These are phyloP conservation scores for Hepatocystis sp. DNA, from an alignment of 169 alveolate species.

Conservation along the genomic window DNA sequence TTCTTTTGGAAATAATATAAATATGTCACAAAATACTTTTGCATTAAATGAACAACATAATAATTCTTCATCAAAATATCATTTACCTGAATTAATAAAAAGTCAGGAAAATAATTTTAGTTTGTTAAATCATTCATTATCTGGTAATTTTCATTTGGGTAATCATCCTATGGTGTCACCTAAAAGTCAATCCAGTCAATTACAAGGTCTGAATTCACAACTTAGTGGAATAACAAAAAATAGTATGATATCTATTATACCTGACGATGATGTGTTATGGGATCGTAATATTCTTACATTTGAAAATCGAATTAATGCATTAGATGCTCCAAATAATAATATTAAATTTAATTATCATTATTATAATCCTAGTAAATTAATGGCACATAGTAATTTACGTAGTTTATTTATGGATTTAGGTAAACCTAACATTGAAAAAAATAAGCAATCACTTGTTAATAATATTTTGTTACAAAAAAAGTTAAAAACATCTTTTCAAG, in stretches of 20 bases:
- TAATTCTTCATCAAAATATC: background rate
- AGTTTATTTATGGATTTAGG: slow-evolving; percentile 39
- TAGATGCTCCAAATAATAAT: slow-evolving; percentile 56
- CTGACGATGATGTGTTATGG: slow-evolving; percentile 74
- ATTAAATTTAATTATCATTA: slow-evolving; percentile 55
- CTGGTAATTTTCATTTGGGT: slow-evolving; percentile 10
- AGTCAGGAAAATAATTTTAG: slow-evolving; percentile 58
- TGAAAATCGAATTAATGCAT: slow-evolving; percentile 61
- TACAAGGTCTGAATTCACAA: too few species aligned
- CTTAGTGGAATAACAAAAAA: too few species aligned
- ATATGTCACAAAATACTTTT: slow-evolving; percentile 32
- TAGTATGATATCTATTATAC: slow-evolving; percentile 38
- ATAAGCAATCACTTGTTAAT: slow-evolving; percentile 16
- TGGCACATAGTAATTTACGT: slow-evolving; percentile 38
- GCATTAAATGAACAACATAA: slow-evolving; percentile 21
- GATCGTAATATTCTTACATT: slow-evolving; percentile 53
- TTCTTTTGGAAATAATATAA: slow-evolving; percentile 29
- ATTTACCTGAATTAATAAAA: slow-evolving; percentile 54
- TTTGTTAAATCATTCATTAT: slow-evolving; percentile 20
- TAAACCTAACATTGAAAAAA: slow-evolving; percentile 15
- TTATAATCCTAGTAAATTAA: slow-evolving; percentile 71
- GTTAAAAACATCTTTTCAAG: slow-evolving; percentile 28
- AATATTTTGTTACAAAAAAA: slow-evolving; percentile 5
- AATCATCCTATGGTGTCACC: slow-evolving; percentile 8
- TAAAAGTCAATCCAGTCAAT: slow-evolving; percentile 3